A percentile compares a stretch with the other conserved stretches of the same genome.
phyloP scores from a whole-genome alignment of 768 basidiomycete genomes.

The Russula vinacea region DNA sequence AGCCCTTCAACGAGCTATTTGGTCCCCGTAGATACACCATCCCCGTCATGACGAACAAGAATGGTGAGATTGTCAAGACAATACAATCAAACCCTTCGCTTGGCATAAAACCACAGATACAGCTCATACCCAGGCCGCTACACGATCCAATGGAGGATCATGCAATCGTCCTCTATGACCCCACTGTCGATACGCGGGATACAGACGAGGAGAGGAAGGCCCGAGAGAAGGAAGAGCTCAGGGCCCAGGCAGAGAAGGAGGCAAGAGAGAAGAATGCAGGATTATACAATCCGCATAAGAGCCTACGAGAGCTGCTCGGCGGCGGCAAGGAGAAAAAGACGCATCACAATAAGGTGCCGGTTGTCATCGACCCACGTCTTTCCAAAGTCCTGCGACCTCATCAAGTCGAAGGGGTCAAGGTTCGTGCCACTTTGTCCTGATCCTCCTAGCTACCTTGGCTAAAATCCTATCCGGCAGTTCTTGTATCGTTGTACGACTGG shows the following conservation, averaged over 20 bases:
- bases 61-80: slow-evolving; percentile 58
- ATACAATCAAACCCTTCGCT: slow-evolving; percentile 68
- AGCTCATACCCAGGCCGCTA: slow-evolving; percentile 84
- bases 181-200: slow-evolving; percentile 89
- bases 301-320: slow-evolving; percentile 72
- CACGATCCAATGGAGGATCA: slow-evolving; percentile 98
- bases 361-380: slow-evolving; percentile 91
- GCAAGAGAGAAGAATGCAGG: slow-evolving; percentile 68
- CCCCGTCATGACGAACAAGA: slow-evolving; percentile 72
- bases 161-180: slow-evolving; percentile 95
- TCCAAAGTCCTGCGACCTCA: slow-evolving; percentile 90
- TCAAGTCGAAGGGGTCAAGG: slow-evolving; percentile 98
- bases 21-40: slow-evolving; percentile 67
- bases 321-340: slow-evolving; percentile 66
- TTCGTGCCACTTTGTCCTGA: slow-evolving; percentile 37
- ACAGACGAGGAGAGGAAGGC: slow-evolving; percentile 81
- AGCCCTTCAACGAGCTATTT: slow-evolving; percentile 60
- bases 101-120: slow-evolving; percentile 78
- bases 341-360: slow-evolving; percentile 76
- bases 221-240: slow-evolving; percentile 69
- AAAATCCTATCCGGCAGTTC: slow-evolving; percentile 54
- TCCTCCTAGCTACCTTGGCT: slow-evolving; percentile 13
- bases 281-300: slow-evolving; percentile 90
- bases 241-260: slow-evolving; percentile 58
- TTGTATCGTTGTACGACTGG: slow-evolving; percentile 94